phyloP scores from a whole-genome alignment of 345 rosid species.

The Ceriops zippeliana region DNA sequence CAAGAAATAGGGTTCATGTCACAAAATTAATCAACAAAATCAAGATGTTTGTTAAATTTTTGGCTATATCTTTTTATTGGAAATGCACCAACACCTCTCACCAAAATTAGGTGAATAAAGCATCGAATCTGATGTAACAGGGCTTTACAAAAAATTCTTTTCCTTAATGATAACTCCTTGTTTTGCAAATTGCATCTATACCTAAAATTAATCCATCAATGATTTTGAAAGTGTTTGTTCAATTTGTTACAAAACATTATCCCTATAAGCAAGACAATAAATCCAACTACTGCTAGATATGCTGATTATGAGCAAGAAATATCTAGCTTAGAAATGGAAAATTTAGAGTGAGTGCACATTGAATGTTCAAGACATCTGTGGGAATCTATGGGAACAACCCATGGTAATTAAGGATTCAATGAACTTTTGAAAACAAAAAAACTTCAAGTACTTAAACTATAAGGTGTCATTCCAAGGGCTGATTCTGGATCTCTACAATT shows the following conservation, averaged over 20 bases:
- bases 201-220: too few relatives aligned
- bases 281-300: background rate
- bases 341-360: background rate
- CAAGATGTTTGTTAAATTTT: background rate
- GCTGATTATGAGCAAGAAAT: background rate
- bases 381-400: background rate
- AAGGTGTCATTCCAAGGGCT: background rate
- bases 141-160: too few relatives aligned
- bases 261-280: background rate
- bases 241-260: background rate
- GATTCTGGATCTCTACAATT: constrained; percentile 1
- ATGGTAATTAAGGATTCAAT: too few relatives aligned
- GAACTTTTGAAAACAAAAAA: background rate
- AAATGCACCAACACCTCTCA: background rate
- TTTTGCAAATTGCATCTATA: too few relatives aligned
- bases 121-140: too few relatives aligned
- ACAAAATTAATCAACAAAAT: background rate
- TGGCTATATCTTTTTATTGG: background rate
- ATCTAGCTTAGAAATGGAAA: background rate
- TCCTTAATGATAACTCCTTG: too few relatives aligned
- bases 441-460: background rate
- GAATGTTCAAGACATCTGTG: background rate
- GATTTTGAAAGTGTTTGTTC: too few relatives aligned
- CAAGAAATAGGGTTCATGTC: background rate
- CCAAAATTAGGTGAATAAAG: background rate